Evolutionary conservation across 306 rosid species (phyloP), one percentile per base, ranked within the genome.

Genomic region (Trichosanthes cucumerina): DNA sequence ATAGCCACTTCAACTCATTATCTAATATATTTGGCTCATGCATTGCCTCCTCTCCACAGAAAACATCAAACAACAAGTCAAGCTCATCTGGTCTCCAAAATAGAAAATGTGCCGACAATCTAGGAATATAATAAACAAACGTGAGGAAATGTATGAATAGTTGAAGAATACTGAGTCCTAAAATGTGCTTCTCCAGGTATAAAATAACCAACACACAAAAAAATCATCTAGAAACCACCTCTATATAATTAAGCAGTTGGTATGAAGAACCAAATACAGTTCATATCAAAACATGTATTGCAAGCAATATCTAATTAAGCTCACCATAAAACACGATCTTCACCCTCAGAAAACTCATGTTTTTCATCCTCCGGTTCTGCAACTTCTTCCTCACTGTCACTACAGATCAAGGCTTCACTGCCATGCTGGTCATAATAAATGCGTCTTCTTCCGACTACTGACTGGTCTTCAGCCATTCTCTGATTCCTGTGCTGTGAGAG

Each of bases 401-500:
- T 95, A 64, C 96, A 95, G 80, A 95, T 81, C 71, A 95, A 86
- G 21, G 97, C 97, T 86, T 95, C 98, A 76, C 95, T 88, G 76
- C 97, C 98, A 75, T 86, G 91, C 75, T 85, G 89, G 63, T 95
- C 97, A 63, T 95, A 94, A 87, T 94, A 94, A 78, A 94, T 94
- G n/a, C 91, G 90, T 77, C 96, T 90, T 90, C 93, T 92, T 82
- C 98, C 96, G 23, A 92, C 95, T 36, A 95, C 97, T 24, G 98
- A 95, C 80, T 95, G 98, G 70, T 95, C 97, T 66, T 92, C 98
- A 44, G 96, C 95, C 98, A 95, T 95, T 87, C 96, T 95, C 93
- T 95, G 97, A 85, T 95, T 95, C 85, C 98, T 95, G 95, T 71
- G 82, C 90, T 84, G 89, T 73, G 86, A 77, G 82, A 77, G 83